Percentiles rank a stretch among this genome's conserved stretches.
These are phyloP conservation scores for Wickerhamia fluorescens DNA, from an alignment of 805 yeast genomes.

Conservation along the genomic window DNA sequence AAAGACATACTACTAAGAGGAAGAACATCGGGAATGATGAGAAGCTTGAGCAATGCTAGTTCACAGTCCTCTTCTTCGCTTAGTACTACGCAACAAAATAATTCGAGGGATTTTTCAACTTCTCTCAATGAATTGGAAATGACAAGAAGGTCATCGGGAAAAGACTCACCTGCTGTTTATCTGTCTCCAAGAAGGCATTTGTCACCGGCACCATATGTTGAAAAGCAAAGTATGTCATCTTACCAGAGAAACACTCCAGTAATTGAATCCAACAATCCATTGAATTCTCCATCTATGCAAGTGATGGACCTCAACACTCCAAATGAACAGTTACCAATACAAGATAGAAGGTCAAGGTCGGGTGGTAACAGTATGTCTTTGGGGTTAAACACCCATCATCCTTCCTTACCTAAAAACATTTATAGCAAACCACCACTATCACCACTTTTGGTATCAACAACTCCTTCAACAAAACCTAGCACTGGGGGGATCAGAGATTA, in stretches of 20 bases:
- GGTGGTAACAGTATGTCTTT: neutral
- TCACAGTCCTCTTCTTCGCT: slow-evolving; percentile 9
- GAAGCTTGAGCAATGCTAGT: slow-evolving; percentile 12
- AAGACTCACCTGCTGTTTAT: slow-evolving; percentile 7
- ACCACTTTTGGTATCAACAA: slow-evolving; percentile 66
- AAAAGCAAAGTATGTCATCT: slow-evolving; percentile 51
- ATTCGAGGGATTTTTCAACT: slow-evolving; percentile 18
- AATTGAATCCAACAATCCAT: neutral
- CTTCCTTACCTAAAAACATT: neutral
- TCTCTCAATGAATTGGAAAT: slow-evolving; percentile 23
- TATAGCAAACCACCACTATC: slow-evolving; percentile 60
- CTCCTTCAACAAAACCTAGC: slow-evolving; percentile 43
- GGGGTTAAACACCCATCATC: neutral
- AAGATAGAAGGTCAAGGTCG: neutral
- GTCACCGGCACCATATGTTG: slow-evolving; percentile 43
- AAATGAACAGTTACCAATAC: neutral
- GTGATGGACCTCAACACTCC: neutral
- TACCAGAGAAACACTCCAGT: slow-evolving; percentile 42
- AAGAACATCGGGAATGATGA: slow-evolving; percentile 7
- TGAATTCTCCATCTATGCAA: neutral
- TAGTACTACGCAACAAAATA: slow-evolving; percentile 7
- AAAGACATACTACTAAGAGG: slow-evolving; percentile 32
- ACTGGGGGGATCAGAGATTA: slow-evolving; percentile 76
- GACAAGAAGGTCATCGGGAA: slow-evolving; percentile 15
- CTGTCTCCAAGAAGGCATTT: slow-evolving; percentile 52